Base-by-base conservation (phyloP, 2,329 filamentous ascomycete species). In the Zymoseptoria tritici region DNA sequence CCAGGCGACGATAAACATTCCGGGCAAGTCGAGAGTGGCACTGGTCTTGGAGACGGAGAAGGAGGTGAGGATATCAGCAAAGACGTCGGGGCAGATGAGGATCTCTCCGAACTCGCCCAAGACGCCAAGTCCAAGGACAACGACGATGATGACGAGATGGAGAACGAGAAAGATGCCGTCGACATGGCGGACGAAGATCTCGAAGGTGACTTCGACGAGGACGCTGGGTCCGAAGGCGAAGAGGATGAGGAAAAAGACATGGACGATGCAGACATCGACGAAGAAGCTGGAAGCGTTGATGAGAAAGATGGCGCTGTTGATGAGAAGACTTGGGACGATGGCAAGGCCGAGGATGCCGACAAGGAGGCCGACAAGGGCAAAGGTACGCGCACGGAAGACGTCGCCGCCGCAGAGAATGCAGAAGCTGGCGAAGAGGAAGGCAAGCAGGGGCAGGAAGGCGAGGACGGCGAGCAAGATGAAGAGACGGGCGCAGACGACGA, bases 311-410 rank as follows among this genome's bases (percentile, higher is more conserved):
- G 92, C 68, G 91, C 93, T 20, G 89, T 97, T 1, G 95, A 99
- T 72, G 95, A 99, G 77, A 99, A 97, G 80, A 91, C 97, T 83
- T 99, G 94, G 94, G 92, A 99, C 74, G 92, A 91, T 49, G 86
- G 78, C 46, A 87, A 90, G 51, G 81, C 87, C 54, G 83, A 92
- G 52, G 85, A 92, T 54, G 94, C 94, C 66, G 89, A 97, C 52
- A 88, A 90, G 69, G 80, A 90, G 70, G 87, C 85, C 5, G 85
- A 91, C 57, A 82, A 78, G 9, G 74, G 73, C 50, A 71, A 77
- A 51, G 78, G 75, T 66, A 83, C 76, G 65, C 79, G 67, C 75
- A 81, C 75, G 22, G 70, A 79, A 29, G 74, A 80, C 22, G 76
- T 78, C 56, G 74, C 75, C 52, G 77, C 77, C 57, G 73, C 74